Percentiles rank a stretch among this genome's conserved stretches.
Evolutionary conservation across 371 early-diverging fungal species (phyloP).

Genomic region (Lichtheimia ornata): DNA sequence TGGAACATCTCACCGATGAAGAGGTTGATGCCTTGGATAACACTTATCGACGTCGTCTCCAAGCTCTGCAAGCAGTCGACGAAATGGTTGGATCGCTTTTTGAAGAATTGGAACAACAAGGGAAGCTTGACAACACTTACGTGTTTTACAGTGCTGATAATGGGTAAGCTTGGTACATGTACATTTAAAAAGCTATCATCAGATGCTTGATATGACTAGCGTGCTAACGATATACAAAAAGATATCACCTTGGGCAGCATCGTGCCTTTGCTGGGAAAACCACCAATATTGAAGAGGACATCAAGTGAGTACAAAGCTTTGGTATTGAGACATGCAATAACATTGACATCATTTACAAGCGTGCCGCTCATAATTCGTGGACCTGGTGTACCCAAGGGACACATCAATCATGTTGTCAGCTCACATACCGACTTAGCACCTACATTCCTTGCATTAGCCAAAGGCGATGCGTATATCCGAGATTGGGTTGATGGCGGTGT

Average conservation of each 20-base stretch:
- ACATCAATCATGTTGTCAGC: slow-evolving; percentile 45
- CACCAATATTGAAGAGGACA: slow-evolving; percentile 64
- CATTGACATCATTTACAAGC: slow-evolving; percentile 12
- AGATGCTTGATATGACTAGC: not conserved
- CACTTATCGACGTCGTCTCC: slow-evolving; percentile 54
- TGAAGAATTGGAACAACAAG: slow-evolving; percentile 52
- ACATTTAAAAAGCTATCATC: not conserved
- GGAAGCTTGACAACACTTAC: slow-evolving; percentile 65
- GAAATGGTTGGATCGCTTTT: slow-evolving; percentile 61
- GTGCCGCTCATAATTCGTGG: slow-evolving; percentile 67
- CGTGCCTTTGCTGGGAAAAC: slow-evolving; percentile 63
- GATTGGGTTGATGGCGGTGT: slow-evolving; percentile 57
- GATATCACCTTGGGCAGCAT: slow-evolving; percentile 67
- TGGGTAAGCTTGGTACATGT: slow-evolving; percentile 28
- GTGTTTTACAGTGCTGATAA: slow-evolving; percentile 68
- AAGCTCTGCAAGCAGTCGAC: slow-evolving; percentile 65
- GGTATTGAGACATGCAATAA: no score
- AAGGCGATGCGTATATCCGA: slow-evolving; percentile 32
- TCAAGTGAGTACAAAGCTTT: slow-evolving; percentile 35
- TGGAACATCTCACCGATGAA: slow-evolving; percentile 40
- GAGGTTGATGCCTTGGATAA: slow-evolving; percentile 52
- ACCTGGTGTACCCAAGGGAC: slow-evolving; percentile 59
- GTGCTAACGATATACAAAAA: not conserved
- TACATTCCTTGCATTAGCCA: slow-evolving; percentile 62
- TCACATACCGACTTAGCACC: slow-evolving; percentile 65